phyloP scores from a whole-genome alignment of 2,329 filamentous ascomycete genomes.

The Fusarium pseudoanthophilum region DNA sequence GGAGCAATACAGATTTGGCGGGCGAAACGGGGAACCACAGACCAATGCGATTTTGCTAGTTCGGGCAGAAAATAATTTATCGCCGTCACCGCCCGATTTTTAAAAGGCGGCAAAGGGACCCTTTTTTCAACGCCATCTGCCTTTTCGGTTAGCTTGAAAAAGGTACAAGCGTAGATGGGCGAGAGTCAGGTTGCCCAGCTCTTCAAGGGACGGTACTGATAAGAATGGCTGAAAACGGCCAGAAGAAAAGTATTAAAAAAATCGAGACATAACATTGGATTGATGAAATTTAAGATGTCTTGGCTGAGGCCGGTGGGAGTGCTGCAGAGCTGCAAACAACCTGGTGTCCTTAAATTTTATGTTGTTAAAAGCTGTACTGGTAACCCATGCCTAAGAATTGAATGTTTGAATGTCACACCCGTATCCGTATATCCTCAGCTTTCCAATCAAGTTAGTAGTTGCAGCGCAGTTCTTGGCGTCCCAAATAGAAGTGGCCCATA shows the following conservation, averaged over 20 bases:
- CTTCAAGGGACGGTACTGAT: neutral
- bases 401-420: neutral
- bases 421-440: neutral
- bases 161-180: neutral
- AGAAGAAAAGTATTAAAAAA: neutral
- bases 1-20: conserved; percentile 20
- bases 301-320: neutral
- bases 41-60: conserved; percentile 42
- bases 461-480: neutral
- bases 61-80: conserved; percentile 48
- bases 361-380: neutral
- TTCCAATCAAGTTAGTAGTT: no score
- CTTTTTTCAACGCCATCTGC: conserved; percentile 29
- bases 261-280: neutral
- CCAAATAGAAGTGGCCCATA: neutral
- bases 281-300: neutral
- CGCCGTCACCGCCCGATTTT: conserved; percentile 46
- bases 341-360: neutral
- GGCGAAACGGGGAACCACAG: conserved; percentile 32
- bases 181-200: neutral
- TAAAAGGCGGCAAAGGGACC: conserved; percentile 27
- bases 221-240: neutral
- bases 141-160: conserved; percentile 20
- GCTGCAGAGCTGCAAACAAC: neutral
- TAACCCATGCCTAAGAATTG: neutral